A percentile compares a stretch with the other conserved stretches of the same genome.
Conservation (phyloP, 352 stramenopile genomes). For the Pythium phragmitis region DNA sequence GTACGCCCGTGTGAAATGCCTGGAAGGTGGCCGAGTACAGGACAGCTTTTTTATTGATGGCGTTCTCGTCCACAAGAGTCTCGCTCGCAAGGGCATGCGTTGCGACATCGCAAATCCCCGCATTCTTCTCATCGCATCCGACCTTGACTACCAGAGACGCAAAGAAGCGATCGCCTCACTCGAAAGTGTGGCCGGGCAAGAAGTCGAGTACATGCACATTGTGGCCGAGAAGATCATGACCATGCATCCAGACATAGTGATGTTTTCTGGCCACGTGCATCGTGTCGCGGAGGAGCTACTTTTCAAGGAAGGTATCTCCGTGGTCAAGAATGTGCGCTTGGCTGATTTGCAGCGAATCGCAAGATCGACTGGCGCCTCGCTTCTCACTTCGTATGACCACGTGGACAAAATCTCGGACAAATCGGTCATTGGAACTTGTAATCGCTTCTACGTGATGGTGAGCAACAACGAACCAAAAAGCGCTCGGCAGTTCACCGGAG, state of each 20-base stretch:
- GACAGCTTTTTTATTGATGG: conserved; percentile 89
- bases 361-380: conserved; percentile 66
- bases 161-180: conserved; percentile 82
- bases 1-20: conserved; percentile 79
- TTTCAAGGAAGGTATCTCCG: conserved; percentile 71
- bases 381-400: conserved; percentile 84
- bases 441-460: conserved; percentile 82
- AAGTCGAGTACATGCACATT: conserved; percentile 91
- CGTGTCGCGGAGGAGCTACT: conserved; percentile 81
- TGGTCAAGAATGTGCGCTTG: conserved; percentile 84
- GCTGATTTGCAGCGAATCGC: conserved; percentile 80
- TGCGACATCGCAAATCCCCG: conserved; percentile 74
- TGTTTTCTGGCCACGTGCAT: conserved; percentile 85
- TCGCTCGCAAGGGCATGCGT: conserved; percentile 83
- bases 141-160: conserved; percentile 83
- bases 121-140: conserved; percentile 81
- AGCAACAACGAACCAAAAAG: conserved; percentile 79
- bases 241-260: conserved; percentile 79
- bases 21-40: conserved; percentile 69
- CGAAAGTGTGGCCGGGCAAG: conserved; percentile 79
- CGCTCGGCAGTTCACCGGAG: conserved; percentile 43
- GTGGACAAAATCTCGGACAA: conserved; percentile 87
- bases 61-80: conserved; percentile 85
- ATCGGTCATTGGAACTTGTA: conserved; percentile 73
- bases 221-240: conserved; percentile 88